phyloP scores from a whole-genome alignment of 1,284 basidiomycete genomes.

The Mycena sp. region DNA sequence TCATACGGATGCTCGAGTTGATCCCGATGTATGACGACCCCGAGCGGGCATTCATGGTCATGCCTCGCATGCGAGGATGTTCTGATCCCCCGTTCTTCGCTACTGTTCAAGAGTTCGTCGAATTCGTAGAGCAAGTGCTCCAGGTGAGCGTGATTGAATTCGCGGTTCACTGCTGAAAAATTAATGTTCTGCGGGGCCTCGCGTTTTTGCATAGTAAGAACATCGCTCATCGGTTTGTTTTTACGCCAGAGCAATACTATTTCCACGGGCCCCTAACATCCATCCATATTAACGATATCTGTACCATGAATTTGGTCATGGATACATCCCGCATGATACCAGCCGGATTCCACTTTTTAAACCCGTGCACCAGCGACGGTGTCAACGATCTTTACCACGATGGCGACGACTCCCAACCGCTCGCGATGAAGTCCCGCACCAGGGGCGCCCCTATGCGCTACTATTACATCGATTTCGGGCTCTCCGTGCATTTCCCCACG shows the following conservation, averaged over 20 bases:
- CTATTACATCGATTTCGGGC: conserved; percentile 11
- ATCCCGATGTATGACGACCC: conserved; percentile 35
- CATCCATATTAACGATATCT: background rate
- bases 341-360: background rate
- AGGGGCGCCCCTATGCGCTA: background rate
- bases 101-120: conserved; percentile 39
- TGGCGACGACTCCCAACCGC: too few species aligned
- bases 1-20: conserved; percentile 37
- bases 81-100: conserved; percentile 37
- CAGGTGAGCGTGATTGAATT: conserved; percentile 32
- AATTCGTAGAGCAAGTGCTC: conserved; percentile 44
- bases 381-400: background rate
- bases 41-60: conserved; percentile 39
- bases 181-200: conserved; percentile 34
- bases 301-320: background rate
- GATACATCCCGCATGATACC: background rate
- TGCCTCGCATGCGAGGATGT: conserved; percentile 41
- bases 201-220: conserved; percentile 37
- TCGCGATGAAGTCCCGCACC: background rate
- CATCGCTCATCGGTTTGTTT: conserved; percentile 9
- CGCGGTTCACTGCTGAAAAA: too few species aligned
- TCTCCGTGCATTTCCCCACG: background rate
- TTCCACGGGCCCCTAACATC: background rate
- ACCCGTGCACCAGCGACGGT: background rate
- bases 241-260: too few species aligned